A percentile compares a stretch with the other conserved stretches of the same genome.
phyloP scores from a whole-genome alignment of 768 basidiomycete genomes.

The Auriscalpium microsporum region DNA sequence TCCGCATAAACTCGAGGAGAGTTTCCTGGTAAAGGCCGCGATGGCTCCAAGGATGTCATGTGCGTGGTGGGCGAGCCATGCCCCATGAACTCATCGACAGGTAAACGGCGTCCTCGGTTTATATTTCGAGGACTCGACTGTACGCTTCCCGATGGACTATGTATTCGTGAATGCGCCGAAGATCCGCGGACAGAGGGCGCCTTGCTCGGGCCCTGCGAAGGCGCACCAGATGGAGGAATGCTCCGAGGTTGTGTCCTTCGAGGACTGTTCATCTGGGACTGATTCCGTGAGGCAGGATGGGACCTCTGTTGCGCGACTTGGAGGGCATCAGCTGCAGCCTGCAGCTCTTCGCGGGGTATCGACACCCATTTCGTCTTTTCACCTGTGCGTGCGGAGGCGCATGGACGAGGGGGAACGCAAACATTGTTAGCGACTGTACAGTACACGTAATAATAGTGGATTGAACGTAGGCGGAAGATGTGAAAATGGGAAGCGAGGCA shows the following conservation, averaged over 20 bases:
- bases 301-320: conserved; percentile 17
- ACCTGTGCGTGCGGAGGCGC: conserved; percentile 21
- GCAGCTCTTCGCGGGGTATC: conserved; percentile 49
- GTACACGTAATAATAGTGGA: not conserved
- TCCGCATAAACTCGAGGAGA: conserved; percentile 9
- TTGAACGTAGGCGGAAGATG: not conserved
- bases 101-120: conserved; percentile 9
- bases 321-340: conserved; percentile 40
- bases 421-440: not conserved
- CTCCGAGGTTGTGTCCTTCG: conserved; percentile 17
- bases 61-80: not conserved
- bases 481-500: not conserved
- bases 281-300: conserved; percentile 21
- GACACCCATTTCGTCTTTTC: conserved; percentile 56
- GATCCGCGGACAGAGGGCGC: conserved; percentile 28
- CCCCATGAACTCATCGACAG: not conserved
- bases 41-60: not conserved
- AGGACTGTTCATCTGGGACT: conserved; percentile 13
- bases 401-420: not conserved
- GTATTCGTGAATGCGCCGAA: conserved; percentile 34
- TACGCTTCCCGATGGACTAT: conserved; percentile 38
- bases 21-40: conserved; percentile 5
- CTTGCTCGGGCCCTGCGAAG: conserved; percentile 32
- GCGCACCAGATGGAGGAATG: conserved; percentile 20
- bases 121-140: conserved; percentile 40